A percentile compares a stretch with the other conserved stretches of the same genome.
Evolutionary conservation across 1,284 basidiomycete genomes (phyloP).

Genomic region (Austroboletus rostrupii): DNA sequence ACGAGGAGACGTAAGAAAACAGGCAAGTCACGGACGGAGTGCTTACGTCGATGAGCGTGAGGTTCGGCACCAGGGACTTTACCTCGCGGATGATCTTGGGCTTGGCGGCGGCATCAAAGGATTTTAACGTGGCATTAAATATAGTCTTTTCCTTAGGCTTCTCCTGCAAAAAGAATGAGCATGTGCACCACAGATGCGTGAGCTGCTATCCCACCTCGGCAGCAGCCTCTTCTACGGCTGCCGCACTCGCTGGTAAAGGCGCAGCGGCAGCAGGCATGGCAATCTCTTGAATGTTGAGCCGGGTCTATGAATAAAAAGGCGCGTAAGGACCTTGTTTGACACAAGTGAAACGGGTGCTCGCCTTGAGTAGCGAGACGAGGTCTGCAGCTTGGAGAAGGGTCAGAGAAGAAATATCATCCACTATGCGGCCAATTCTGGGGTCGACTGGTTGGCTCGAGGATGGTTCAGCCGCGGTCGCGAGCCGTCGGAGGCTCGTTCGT

Average conservation of each 20-base stretch:
- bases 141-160: constrained; percentile 99
- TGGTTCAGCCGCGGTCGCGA: constrained; percentile 44
- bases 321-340: background rate
- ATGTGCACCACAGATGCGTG: background rate
- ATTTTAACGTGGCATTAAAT: constrained; percentile 92
- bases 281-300: constrained; percentile 97
- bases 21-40: constrained; percentile 3
- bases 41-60: constrained; percentile 93
- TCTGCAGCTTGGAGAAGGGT: constrained; percentile 97
- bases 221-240: constrained; percentile 54
- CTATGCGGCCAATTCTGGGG: constrained; percentile 79
- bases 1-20: constrained; percentile 11
- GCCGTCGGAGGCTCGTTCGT: constrained; percentile 37
- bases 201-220: constrained; percentile 46
- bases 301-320: constrained; percentile 49
- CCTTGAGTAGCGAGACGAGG: constrained; percentile 90
- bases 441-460: constrained; percentile 45
- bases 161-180: constrained; percentile 47
- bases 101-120: constrained; percentile 86
- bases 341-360: constrained; percentile 31
- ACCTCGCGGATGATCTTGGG: constrained; percentile 99
- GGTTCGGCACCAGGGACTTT: constrained; percentile 90
- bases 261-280: constrained; percentile 84
- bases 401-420: constrained; percentile 89
- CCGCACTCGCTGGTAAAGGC: constrained; percentile 48